These are phyloP conservation scores for Fusarium sp. DNA, from an alignment of 2,329 filamentous ascomycete genomes.

Conservation along the genomic window DNA sequence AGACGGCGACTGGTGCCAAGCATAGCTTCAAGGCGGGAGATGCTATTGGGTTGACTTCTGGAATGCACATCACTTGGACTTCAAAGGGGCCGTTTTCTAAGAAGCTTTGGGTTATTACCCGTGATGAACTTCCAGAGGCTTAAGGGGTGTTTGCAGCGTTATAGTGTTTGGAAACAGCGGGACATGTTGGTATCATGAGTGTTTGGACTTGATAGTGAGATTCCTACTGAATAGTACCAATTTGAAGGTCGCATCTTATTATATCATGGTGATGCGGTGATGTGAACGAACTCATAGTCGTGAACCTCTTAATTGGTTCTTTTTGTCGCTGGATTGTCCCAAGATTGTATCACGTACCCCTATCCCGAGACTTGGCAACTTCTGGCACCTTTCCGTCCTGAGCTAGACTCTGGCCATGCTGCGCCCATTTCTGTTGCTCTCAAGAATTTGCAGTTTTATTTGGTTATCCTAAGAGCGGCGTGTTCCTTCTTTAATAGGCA, in stretches of 20 bases:
- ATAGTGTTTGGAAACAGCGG: not conserved
- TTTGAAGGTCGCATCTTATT: not conserved
- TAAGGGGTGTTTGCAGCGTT: not conserved
- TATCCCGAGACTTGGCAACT: not conserved
- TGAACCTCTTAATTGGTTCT: not conserved
- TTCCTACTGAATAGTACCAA: not conserved
- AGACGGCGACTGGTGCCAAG: constrained; percentile 4
- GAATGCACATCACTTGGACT: constrained; percentile 12
- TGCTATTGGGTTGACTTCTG: constrained; percentile 4
- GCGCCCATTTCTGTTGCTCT: too few relatives aligned
- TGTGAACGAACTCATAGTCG: not conserved
- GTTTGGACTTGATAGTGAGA: not conserved
- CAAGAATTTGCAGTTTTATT: too few relatives aligned
- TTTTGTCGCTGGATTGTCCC: not conserved
- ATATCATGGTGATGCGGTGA: not conserved
- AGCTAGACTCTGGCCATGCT: not conserved
- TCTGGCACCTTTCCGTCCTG: not conserved
- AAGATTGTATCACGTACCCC: not conserved
- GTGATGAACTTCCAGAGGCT: not conserved
- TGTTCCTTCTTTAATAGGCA: not conserved
- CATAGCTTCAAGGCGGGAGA: constrained; percentile 12
- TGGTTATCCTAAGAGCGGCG: not conserved
- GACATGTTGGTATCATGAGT: not conserved
- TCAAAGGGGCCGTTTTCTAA: constrained; percentile 12
- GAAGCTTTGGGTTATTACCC: constrained; percentile 10